A percentile compares a stretch with the other conserved stretches of the same genome.
phyloP scores from a whole-genome alignment of 1,139 yeast genomes.

The Nakaseomyces kungkrabaensis region DNA sequence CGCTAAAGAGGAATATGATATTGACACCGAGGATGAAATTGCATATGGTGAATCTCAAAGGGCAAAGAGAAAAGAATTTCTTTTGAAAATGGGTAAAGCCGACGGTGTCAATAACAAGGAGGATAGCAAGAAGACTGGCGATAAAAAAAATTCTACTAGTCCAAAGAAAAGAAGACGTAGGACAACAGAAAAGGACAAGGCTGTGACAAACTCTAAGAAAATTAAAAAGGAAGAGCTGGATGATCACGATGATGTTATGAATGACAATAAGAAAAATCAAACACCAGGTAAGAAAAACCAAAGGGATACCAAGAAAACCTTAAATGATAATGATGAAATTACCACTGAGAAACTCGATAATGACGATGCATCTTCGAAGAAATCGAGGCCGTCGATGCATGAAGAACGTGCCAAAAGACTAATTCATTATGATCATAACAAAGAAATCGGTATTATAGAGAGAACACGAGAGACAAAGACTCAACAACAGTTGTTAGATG shows the following conservation, averaged over 20 bases:
- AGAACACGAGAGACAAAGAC: constrained; percentile 7
- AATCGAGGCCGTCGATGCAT: neutral
- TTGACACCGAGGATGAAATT: constrained; percentile 60
- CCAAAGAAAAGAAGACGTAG: neutral
- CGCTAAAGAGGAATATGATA: constrained; percentile 12
- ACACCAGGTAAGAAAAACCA: neutral
- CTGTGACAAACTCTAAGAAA: neutral
- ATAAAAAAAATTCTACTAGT: neutral
- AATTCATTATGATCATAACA: neutral
- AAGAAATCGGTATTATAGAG: neutral
- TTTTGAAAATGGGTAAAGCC: constrained; percentile 18
- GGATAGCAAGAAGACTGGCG: neutral
- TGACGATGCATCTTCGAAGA: neutral
- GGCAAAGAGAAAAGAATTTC: constrained; percentile 47
- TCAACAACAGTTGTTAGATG: constrained; percentile 15
- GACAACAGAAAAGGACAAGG: constrained; percentile 3
- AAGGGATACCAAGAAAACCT: constrained; percentile 1
- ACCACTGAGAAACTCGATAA: neutral
- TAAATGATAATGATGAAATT: neutral
- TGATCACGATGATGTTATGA: constrained; percentile 1
- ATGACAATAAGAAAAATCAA: neutral
- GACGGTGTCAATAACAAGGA: constrained; percentile 1
- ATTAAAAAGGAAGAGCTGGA: constrained; percentile 4
- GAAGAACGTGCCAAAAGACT: neutral
- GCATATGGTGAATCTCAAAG: constrained; percentile 65